These are phyloP conservation scores for Phalaenopsis aphrodite DNA, from an alignment of 106 monocot species.

Conservation along the genomic window DNA sequence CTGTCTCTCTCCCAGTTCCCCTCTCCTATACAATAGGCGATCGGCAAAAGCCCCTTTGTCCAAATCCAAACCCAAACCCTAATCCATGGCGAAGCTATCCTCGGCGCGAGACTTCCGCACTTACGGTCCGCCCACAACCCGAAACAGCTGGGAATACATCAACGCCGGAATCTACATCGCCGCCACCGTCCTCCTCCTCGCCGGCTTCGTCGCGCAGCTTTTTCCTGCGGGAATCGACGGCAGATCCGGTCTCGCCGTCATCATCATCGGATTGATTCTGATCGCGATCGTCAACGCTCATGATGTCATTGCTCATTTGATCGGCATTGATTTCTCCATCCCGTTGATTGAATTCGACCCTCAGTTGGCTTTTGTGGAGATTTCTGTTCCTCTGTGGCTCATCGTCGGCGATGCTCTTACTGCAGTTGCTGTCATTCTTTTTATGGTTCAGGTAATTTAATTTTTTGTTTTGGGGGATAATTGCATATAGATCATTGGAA, in stretches of 20 bases:
- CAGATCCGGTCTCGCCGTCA: constrained; percentile 48
- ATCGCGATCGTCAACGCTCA: constrained; percentile 45
- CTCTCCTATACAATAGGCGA: too few relatives aligned
- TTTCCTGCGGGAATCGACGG: background rate
- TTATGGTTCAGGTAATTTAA: constrained; percentile 49
- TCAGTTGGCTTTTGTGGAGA: constrained; percentile 72
- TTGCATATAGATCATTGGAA: too few relatives aligned
- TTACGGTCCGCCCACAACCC: constrained; percentile 30
- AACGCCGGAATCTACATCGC: constrained; percentile 64
- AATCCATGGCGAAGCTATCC: constrained; percentile 74
- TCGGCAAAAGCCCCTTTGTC: too few relatives aligned
- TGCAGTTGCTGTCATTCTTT: constrained; percentile 34
- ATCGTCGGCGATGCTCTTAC: constrained; percentile 27
- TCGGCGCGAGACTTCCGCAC: constrained; percentile 54
- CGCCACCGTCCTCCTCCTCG: constrained; percentile 31
- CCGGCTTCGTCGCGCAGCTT: constrained; percentile 36
- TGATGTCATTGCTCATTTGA: constrained; percentile 67
- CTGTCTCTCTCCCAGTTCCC: background rate
- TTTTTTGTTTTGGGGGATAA: background rate
- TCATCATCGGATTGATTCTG: constrained; percentile 36
- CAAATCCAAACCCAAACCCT: background rate
- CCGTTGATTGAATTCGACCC: constrained; percentile 33
- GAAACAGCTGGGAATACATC: constrained; percentile 72
- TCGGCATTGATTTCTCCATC: constrained; percentile 59
- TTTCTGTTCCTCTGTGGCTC: constrained; percentile 48